A percentile compares a stretch with the other conserved stretches of the same genome.
Conservation (phyloP, 2,329 filamentous ascomycete species). For the Cladosporium sphaerospermum region DNA sequence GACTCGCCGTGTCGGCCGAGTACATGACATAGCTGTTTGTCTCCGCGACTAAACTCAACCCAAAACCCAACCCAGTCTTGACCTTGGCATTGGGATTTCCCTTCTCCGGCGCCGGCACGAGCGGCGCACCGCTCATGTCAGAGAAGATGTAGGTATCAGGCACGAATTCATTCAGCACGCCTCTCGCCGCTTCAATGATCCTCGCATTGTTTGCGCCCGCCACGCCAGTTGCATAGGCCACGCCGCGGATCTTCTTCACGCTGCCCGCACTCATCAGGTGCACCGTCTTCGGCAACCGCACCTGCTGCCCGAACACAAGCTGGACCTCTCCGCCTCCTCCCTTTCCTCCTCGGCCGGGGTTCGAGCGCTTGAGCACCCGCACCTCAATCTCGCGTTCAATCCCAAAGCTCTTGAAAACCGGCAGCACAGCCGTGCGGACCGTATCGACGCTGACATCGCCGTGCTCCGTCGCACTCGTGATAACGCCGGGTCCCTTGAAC, state of each 20-base stretch:
- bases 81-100: constrained; percentile 46
- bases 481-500: constrained; percentile 85
- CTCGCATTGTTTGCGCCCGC: constrained; percentile 87
- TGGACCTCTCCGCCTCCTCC: constrained; percentile 92
- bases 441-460: constrained; percentile 90
- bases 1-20: constrained; percentile 72
- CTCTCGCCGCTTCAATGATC: constrained; percentile 87
- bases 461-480: constrained; percentile 74
- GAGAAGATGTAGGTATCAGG: constrained; percentile 86
- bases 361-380: constrained; percentile 71
- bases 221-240: constrained; percentile 89
- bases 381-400: constrained; percentile 83
- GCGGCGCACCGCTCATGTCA: constrained; percentile 55
- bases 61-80: constrained; percentile 80
- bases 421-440: constrained; percentile 86
- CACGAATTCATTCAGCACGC: constrained; percentile 77
- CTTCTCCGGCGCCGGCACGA: constrained; percentile 65
- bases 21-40: constrained; percentile 82
- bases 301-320: constrained; percentile 85
- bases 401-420: constrained; percentile 83
- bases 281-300: constrained; percentile 87
- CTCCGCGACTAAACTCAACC: constrained; percentile 83
- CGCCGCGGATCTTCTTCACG: constrained; percentile 82
- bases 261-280: constrained; percentile 78
- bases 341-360: constrained; percentile 64